Evolutionary conservation across 345 rosid genomes (phyloP).

Genomic region (Passiflora organensis): DNA sequence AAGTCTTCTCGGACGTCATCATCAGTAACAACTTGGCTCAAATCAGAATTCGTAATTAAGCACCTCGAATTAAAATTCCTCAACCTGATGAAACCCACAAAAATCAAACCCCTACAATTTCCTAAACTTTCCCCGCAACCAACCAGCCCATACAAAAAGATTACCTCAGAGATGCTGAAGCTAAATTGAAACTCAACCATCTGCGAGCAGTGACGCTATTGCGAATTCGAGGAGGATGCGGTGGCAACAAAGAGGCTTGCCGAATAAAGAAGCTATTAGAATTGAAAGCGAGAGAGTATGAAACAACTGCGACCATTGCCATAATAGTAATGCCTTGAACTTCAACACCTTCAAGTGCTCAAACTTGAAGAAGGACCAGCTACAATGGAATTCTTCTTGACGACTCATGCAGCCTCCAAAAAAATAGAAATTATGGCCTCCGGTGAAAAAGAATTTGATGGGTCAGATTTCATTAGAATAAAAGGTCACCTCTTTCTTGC

Average conservation of each 20-base stretch:
- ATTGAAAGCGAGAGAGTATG: slow-evolving; percentile 33
- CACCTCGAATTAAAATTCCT: slow-evolving; percentile 51
- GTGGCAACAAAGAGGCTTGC: slow-evolving; percentile 31
- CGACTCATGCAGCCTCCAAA: slow-evolving; percentile 56
- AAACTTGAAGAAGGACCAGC: slow-evolving; percentile 31
- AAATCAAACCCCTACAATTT: not conserved
- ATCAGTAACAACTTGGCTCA: slow-evolving; percentile 38
- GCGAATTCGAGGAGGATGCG: slow-evolving; percentile 43
- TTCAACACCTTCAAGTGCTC: slow-evolving; percentile 33
- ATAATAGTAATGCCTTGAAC: slow-evolving; percentile 14
- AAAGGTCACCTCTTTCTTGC: not conserved
- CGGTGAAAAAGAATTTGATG: not conserved
- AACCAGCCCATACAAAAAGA: not conserved
- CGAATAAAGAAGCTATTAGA: slow-evolving; percentile 17
- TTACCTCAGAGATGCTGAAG: not conserved
- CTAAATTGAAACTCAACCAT: slow-evolving; percentile 43
- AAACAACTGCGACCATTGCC: slow-evolving; percentile 37
- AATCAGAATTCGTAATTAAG: slow-evolving; percentile 54
- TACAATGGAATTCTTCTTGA: slow-evolving; percentile 15
- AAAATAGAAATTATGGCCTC: not conserved
- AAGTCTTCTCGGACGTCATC: slow-evolving; percentile 42
- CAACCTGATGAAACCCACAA: slow-evolving; percentile 30
- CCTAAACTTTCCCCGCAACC: slow-evolving; percentile 2
- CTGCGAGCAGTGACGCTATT: slow-evolving; percentile 56
- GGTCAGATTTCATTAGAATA: slow-evolving; percentile 1